A percentile compares a stretch with the other conserved stretches of the same genome.
Evolutionary conservation across 139 green algal species (phyloP).

Genomic region (Chlorella sp.): DNA sequence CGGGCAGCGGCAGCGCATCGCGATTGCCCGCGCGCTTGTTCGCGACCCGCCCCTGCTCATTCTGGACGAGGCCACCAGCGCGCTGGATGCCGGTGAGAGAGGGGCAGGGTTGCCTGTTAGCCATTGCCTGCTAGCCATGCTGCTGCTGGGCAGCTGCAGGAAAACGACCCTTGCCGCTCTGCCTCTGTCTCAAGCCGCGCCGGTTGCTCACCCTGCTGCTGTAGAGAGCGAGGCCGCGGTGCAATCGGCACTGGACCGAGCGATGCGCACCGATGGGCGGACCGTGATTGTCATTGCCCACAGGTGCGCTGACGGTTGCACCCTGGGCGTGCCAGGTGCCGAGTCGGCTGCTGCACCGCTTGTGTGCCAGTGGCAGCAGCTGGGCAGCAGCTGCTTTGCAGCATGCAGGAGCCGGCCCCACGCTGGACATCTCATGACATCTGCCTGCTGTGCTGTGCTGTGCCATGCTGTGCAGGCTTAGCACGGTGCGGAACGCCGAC

Average conservation of each 20-base stretch:
- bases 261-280: constrained; percentile 61
- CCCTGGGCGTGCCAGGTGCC: background rate
- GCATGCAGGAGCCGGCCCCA: too few species aligned
- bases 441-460: too few species aligned
- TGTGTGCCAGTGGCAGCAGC: too few species aligned
- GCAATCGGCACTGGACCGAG: constrained; percentile 74
- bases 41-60: constrained; percentile 63
- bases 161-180: too few species aligned
- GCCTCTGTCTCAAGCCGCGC: too few species aligned
- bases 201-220: background rate
- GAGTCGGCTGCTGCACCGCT: too few species aligned
- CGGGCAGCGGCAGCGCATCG: constrained; percentile 87
- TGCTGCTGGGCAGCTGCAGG: too few species aligned
- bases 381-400: too few species aligned
- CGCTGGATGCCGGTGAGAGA: constrained; percentile 14
- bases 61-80: constrained; percentile 63
- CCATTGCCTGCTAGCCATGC: too few species aligned
- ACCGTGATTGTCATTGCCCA: constrained; percentile 87
- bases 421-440: background rate
- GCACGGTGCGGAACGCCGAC: constrained; percentile 81
- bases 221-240: constrained; percentile 63
- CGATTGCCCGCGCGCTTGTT: constrained; percentile 74
- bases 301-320: constrained; percentile 33
- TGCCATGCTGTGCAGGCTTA: constrained; percentile 54
- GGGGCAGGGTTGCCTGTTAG: too few species aligned